Evolutionary conservation across 1,139 yeast genomes (phyloP), one percentile per base, ranked within the genome.

Genomic region (Citeromyces hawaiiensis): DNA sequence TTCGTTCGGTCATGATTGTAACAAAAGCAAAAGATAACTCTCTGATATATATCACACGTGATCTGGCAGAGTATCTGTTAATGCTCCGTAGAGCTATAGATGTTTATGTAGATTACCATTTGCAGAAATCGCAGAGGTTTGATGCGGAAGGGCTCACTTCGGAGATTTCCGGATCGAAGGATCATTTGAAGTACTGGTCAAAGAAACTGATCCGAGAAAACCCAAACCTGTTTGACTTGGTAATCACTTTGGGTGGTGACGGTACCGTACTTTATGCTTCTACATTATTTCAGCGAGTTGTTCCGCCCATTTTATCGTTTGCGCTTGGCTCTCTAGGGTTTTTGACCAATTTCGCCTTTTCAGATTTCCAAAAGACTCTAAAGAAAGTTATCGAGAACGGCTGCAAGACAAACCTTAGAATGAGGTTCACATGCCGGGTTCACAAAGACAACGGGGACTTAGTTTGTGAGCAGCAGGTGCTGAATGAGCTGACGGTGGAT

Each of bases 241-340:
- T 83, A 5, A 67, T 85, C 21, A 82, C 95, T 0, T 57, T 83
- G 27, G 95, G 95, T 14, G 96, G 96, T 16, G 96, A 85, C 53
- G 96, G 96, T 23, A 85, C 96, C 0, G 94, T 85, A 6, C 60
- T 85, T 35, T 83, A 76, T 53, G 93, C 81, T 1, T 79, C 88
- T 1, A 80, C 83, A 37, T 58, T 85, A 39, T 85, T 85, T 57
- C 94, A 85, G 54, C 61, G 74, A 45, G 75, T 78, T 39, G 94
- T 85, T 0, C 95, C 96, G 2, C 96, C 95, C 1, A 85, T 83
- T n/a, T 70, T 83, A 50, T 76, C 87, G 23, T 85, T 85, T 57
- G 68, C 88, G 2, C 63, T 85, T 34, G 95, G 95, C 0, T 79
- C 88, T 1, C 61, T 85, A 27, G 95, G 95, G 3, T 85, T 85